Conservation (phyloP, 75 land plant species). For the Adiantum capillusveneris region DNA sequence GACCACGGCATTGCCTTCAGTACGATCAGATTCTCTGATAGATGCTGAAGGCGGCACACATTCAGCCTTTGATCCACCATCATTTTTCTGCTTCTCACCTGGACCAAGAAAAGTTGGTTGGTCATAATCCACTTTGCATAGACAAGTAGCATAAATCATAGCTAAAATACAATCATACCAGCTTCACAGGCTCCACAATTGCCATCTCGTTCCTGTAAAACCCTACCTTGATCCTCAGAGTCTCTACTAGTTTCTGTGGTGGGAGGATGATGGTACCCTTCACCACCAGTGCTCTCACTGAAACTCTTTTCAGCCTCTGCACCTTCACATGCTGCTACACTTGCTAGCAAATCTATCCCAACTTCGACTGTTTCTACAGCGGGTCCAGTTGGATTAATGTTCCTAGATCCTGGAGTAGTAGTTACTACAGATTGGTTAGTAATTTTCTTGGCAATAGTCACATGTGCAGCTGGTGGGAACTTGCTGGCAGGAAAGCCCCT, state of each 20-base stretch:
- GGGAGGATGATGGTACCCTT: not conserved
- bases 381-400: conserved; percentile 33
- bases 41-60: not conserved
- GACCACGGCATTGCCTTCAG: conserved; percentile 1
- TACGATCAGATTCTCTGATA: not conserved
- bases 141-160: no score
- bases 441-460: conserved; percentile 10
- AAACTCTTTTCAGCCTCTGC: conserved; percentile 26
- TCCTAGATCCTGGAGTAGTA: conserved; percentile 21
- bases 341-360: conserved; percentile 92
- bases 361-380: conserved; percentile 50
- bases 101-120: not conserved
- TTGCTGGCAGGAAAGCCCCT: conserved; percentile 5
- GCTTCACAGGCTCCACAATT: not conserved
- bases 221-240: not conserved
- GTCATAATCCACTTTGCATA: no score
- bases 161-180: conserved; percentile 5
- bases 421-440: conserved; percentile 3
- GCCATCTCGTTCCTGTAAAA: not conserved
- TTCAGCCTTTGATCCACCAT: not conserved
- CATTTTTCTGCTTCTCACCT: conserved; percentile 8
- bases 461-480: conserved; percentile 4
- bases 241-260: not conserved
- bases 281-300: not conserved
- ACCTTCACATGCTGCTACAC: conserved; percentile 79